Evolutionary conservation across 2,329 filamentous ascomycete genomes (phyloP).

Genomic region (Aspergillus sp.): DNA sequence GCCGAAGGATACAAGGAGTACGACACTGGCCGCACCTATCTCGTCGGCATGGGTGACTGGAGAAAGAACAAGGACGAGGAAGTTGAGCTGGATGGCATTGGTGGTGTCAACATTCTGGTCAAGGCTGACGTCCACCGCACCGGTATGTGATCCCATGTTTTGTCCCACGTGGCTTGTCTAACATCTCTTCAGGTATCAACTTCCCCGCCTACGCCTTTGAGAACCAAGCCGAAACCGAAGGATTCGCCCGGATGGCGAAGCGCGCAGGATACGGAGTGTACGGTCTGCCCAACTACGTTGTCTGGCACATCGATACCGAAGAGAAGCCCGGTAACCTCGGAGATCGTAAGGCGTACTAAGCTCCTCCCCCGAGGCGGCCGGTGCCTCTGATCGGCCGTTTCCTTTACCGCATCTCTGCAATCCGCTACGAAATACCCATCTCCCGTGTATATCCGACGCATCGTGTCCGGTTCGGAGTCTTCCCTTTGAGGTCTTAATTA

Average conservation of each 20-base stretch:
- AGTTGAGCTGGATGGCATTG: constrained; percentile 89
- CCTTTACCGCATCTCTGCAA: background rate
- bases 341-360: constrained; percentile 38
- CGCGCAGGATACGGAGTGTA: constrained; percentile 88
- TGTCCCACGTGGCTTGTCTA: constrained; percentile 11
- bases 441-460: constrained; percentile 16
- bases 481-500: constrained; percentile 13
- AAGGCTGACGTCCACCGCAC: constrained; percentile 97
- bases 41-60: constrained; percentile 91
- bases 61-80: constrained; percentile 87
- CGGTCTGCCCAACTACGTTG: constrained; percentile 93
- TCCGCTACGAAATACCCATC: constrained; percentile 11
- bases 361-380: constrained; percentile 8
- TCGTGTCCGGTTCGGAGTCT: constrained; percentile 10
- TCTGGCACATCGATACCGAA: constrained; percentile 97
- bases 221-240: constrained; percentile 98
- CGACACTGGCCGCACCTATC: constrained; percentile 83
- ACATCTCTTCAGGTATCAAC: constrained; percentile 71
- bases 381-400: background rate
- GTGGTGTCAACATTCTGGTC: constrained; percentile 94
- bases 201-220: constrained; percentile 96
- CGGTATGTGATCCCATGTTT: constrained; percentile 52
- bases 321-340: constrained; percentile 80
- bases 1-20: constrained; percentile 96
- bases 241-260: constrained; percentile 98